Evolutionary conservation across 2,329 filamentous ascomycete genomes (phyloP), one percentile per base, ranked within the genome.

Genomic region (Mycosphaerella sp.): DNA sequence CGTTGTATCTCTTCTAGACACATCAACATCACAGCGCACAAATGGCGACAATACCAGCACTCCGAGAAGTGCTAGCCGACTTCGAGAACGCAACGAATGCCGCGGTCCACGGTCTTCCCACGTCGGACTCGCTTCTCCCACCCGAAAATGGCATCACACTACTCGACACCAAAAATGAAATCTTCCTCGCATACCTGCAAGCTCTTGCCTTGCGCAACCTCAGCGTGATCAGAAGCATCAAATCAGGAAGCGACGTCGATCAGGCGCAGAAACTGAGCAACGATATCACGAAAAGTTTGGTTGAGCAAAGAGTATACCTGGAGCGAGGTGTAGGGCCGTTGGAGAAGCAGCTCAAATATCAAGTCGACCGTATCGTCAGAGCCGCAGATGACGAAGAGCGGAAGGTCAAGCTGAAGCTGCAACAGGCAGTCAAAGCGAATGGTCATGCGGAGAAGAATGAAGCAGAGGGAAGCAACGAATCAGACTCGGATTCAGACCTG

Each of bases 111-210:
- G 69, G 67, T 9, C 58, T 78, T 14, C 82, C 85, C 0, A 80
- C 81, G 46, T 69, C 83, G 14, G 69, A 78, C n/a, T 70, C 76
- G 11, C 80, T 95, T 56, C 75, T 86, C 46, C 82, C 87, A n/a
- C 85, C 87, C 1, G 79, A 85, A 60, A 84, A 95, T 65, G 92
- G 93, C 67, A 93, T 98, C 55, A 96, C 93, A 0, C 82, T 98
- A 1, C 84, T 98, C 66, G 90, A 97, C 68, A 84, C 89, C 60
- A 98, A 98, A 75, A 97, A 95, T 73, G 93, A 98, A 69, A 80
- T 98, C n/a, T 83, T 98, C 14, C 83, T 98, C 39, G 92, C 92
- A 3, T 98, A 98, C 72, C 78, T 98, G 0, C 92, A 98, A 66
- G 95, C 95, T 66, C 82, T 97, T 3, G 88, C 93, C 43, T 72